Percentiles rank a stretch among this genome's conserved stretches.
phyloP scores from a whole-genome alignment of 2,329 filamentous ascomycete species.

The Talaromyces sp. region DNA sequence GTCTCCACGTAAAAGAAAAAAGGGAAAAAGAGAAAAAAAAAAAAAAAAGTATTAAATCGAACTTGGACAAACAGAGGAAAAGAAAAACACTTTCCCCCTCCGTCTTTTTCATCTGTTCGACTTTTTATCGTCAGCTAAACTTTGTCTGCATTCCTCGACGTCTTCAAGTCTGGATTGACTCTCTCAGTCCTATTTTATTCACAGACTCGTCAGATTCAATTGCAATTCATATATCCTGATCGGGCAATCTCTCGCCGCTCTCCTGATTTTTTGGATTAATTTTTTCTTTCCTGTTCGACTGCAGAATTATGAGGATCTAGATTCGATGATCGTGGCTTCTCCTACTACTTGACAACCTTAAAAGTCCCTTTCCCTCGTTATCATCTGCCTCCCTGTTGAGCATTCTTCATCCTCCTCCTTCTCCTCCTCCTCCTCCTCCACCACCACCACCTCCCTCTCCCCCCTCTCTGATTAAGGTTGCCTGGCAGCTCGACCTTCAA shows the following conservation, averaged over 20 bases:
- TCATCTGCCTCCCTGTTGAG: constrained; percentile 1
- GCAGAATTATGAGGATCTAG: background rate
- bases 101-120: constrained; percentile 16
- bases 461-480: constrained; percentile 28
- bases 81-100: constrained; percentile 33
- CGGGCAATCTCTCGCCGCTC: no score
- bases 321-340: constrained; percentile 5
- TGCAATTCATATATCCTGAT: no score
- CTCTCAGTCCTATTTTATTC: background rate
- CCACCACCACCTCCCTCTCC: constrained; percentile 28
- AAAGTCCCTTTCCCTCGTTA: background rate
- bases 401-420: background rate
- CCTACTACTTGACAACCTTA: background rate
- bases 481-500: constrained; percentile 39
- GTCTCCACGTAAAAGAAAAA: background rate
- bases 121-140: background rate
- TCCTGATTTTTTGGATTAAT: no score
- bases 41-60: constrained; percentile 20
- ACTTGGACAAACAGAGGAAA: constrained; percentile 40
- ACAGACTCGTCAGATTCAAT: no score
- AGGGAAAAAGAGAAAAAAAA: constrained; percentile 12
- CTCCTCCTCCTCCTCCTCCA: constrained; percentile 5
- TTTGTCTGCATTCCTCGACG: constrained; percentile 3
- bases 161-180: no score
- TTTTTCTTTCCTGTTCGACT: background rate